phyloP scores from a whole-genome alignment of 2,329 filamentous ascomycete genomes.

The Verticillium klebahnii region DNA sequence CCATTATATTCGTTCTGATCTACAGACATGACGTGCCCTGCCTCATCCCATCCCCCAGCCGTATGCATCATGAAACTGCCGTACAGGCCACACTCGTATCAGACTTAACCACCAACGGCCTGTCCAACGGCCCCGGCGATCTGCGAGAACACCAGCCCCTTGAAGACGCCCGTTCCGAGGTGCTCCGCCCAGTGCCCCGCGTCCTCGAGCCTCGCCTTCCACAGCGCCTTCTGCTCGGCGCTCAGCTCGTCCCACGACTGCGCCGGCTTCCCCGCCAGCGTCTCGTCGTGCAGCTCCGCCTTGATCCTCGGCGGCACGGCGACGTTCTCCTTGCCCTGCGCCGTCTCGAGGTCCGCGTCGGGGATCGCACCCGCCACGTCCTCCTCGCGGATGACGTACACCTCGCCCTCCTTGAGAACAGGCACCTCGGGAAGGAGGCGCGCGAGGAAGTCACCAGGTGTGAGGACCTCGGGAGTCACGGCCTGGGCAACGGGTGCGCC shows the following conservation, averaged over 20 bases:
- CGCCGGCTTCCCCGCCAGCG: slow-evolving; percentile 41
- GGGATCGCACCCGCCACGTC: slow-evolving; percentile 15
- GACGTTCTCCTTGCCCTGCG: background rate
- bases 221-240: slow-evolving; percentile 56
- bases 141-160: slow-evolving; percentile 73
- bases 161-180: slow-evolving; percentile 72
- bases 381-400: slow-evolving; percentile 31
- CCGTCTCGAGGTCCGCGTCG: slow-evolving; percentile 8
- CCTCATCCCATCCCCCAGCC: background rate
- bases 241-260: slow-evolving; percentile 69
- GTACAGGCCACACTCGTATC: background rate
- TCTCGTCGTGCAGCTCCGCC: slow-evolving; percentile 41
- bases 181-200: slow-evolving; percentile 76
- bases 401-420: slow-evolving; percentile 26
- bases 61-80: background rate
- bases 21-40: background rate
- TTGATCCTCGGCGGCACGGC: slow-evolving; percentile 23
- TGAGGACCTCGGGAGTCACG: slow-evolving; percentile 42
- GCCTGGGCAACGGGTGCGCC: slow-evolving; percentile 51
- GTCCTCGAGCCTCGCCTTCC: slow-evolving; percentile 64
- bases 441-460: slow-evolving; percentile 25
- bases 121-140: slow-evolving; percentile 58
- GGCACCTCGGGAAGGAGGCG: slow-evolving; percentile 30
- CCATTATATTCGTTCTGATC: background rate
- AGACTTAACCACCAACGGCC: slow-evolving; percentile 26